These are phyloP conservation scores for Ceratocystiopsis sp. DNA, from an alignment of 2,329 filamentous ascomycete genomes.

Conservation along the genomic window DNA sequence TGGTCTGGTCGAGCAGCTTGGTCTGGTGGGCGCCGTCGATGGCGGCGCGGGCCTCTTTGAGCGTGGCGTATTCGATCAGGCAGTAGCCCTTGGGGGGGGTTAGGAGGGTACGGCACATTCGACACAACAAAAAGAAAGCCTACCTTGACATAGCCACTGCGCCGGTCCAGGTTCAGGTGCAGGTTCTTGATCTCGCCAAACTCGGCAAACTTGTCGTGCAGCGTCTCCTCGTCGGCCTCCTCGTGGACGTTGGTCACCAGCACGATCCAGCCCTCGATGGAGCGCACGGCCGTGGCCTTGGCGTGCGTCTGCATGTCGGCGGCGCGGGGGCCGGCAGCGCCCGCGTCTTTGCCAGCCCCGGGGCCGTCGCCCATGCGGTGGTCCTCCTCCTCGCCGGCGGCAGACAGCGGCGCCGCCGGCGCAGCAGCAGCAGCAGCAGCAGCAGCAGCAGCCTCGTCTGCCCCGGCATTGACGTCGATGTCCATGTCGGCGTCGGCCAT, in stretches of 20 bases:
- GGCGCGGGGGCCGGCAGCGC: slow-evolving; percentile 3
- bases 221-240: slow-evolving; percentile 67
- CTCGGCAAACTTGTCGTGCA: slow-evolving; percentile 69
- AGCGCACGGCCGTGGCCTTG: slow-evolving; percentile 66
- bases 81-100: slow-evolving; percentile 51
- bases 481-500: slow-evolving; percentile 23
- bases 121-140: slow-evolving; percentile 7
- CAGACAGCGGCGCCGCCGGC: too few relatives aligned
- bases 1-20: slow-evolving; percentile 66
- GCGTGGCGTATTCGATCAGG: slow-evolving; percentile 66
- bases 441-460: not conserved
- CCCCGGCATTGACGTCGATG: slow-evolving; percentile 4
- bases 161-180: slow-evolving; percentile 65
- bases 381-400: too few relatives aligned
- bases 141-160: slow-evolving; percentile 79
- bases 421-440: too few relatives aligned
- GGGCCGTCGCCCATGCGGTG: slow-evolving; percentile 17
- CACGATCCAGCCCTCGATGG: slow-evolving; percentile 80
- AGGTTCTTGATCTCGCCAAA: slow-evolving; percentile 78
- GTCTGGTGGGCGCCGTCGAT: slow-evolving; percentile 64
- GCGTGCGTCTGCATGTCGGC: slow-evolving; percentile 53
- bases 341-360: not conserved
- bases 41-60: slow-evolving; percentile 64
- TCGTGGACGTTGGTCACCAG: slow-evolving; percentile 78
- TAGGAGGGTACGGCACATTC: not conserved